Evolutionary conservation across 768 basidiomycete genomes (phyloP).

Genomic region (Russula ochroleuca): DNA sequence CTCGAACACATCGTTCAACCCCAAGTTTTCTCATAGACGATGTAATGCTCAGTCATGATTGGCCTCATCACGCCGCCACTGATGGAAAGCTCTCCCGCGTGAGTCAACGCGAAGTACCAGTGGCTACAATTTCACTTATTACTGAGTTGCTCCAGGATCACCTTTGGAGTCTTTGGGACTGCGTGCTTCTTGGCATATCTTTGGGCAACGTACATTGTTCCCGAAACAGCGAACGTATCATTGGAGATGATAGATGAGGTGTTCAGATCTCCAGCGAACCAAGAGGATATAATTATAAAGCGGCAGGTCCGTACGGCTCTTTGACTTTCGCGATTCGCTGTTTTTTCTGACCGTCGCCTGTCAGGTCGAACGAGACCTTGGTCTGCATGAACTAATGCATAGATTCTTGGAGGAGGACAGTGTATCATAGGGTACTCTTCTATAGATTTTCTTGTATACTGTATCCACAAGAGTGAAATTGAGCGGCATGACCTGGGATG

Average conservation of each 20-base stretch:
- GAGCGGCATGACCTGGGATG: background rate
- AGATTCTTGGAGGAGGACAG: slow-evolving; percentile 30
- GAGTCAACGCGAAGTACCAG: slow-evolving; percentile 25
- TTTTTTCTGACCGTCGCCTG: background rate
- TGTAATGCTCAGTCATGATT: slow-evolving; percentile 52
- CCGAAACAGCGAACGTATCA: slow-evolving; percentile 73
- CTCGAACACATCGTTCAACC: background rate
- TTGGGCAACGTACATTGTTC: slow-evolving; percentile 66
- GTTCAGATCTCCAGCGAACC: slow-evolving; percentile 56
- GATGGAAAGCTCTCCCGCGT: slow-evolving; percentile 58
- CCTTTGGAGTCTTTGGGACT: slow-evolving; percentile 62
- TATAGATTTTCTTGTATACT: background rate
- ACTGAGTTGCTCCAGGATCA: slow-evolving; percentile 40
- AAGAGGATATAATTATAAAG: slow-evolving; percentile 49
- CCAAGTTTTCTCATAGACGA: background rate
- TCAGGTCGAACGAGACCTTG: slow-evolving; percentile 57
- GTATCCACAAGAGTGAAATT: background rate
- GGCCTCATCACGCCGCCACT: slow-evolving; percentile 68
- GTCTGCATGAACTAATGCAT: slow-evolving; percentile 45
- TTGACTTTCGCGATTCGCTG: background rate
- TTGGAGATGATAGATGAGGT: slow-evolving; percentile 72
- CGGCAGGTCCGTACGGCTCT: slow-evolving; percentile 42
- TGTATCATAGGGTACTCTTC: slow-evolving; percentile 1
- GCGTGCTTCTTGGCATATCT: slow-evolving; percentile 65
- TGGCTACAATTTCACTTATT: background rate